Evolutionary conservation across 1,284 basidiomycete species (phyloP).

Genomic region (Malassezia furfur): DNA sequence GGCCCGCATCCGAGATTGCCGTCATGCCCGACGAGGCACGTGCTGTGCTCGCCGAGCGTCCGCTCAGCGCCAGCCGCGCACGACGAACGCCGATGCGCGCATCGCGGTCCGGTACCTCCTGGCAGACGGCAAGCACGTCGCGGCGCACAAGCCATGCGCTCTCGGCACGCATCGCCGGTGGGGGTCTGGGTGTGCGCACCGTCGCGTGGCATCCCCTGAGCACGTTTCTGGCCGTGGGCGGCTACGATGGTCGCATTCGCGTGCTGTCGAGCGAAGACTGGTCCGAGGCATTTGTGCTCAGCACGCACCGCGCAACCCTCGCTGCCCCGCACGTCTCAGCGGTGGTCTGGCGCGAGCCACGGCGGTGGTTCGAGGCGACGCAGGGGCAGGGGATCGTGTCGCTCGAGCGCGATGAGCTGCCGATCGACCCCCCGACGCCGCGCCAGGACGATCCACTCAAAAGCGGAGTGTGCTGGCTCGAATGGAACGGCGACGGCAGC

Average conservation of each 20-base stretch:
- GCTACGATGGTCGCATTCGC: conserved; percentile 44
- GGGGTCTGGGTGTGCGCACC: conserved; percentile 41
- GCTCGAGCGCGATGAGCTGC: neutral
- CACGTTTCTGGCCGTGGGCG: conserved; percentile 44
- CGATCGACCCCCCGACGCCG: neutral
- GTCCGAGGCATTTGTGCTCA: conserved; percentile 15
- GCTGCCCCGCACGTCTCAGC: conserved; percentile 16
- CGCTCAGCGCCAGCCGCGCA: neutral
- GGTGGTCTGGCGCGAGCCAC: conserved; percentile 34
- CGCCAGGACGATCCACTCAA: conserved; percentile 5
- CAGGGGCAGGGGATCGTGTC: conserved; percentile 39
- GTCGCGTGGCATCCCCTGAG: conserved; percentile 45
- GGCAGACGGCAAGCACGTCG: neutral
- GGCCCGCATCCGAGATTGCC: neutral
- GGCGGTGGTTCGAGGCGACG: conserved; percentile 40
- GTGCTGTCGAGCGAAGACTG: conserved; percentile 22
- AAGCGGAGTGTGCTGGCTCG: neutral
- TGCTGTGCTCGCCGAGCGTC: neutral
- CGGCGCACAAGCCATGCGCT: neutral
- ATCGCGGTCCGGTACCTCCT: neutral
- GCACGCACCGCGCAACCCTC: conserved; percentile 12
- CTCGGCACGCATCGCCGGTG: conserved; percentile 16
- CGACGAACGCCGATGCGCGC: conserved; percentile 5
- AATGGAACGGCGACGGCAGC: conserved; percentile 19
- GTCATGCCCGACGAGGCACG: conserved; percentile 1